Base-by-base conservation (phyloP, 164 flowering plant genomes). In the Vitis rotundifolia region DNA sequence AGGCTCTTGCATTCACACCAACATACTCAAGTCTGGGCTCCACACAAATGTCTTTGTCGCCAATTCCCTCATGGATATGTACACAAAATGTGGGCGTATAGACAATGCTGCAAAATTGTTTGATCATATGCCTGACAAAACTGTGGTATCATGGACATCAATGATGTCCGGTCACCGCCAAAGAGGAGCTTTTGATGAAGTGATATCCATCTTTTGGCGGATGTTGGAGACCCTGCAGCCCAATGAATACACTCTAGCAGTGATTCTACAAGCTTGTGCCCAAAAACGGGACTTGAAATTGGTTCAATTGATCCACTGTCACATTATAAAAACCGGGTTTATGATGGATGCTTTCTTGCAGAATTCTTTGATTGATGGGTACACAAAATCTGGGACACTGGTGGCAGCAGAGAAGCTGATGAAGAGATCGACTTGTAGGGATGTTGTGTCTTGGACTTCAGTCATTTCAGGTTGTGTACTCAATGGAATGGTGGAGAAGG, bases 371-470 rank as follows among this genome's bases (percentile, higher is more conserved):
- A 63, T 70, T 6, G 68, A 66, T 51, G 62, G 67, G 18, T 77
- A 73, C 31, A 58, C 66, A 8, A 77, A 70, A 63, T 77, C 59
- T 58, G 74, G 77, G 50, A 28, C 18, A 2, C 14, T 66, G 44
- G 28, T 18, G 2, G 50, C 66, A 62, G 77, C 77, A 0, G 69
- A 56, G 52, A 66, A 56, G 29, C 13, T 73, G 49, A 50, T 70
- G 4, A 63, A 60, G 10, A 51, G 60, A 26, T 53, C 52, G 61
- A 67, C 60, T 66, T 68, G 60, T 37, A 77, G 69, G 67, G 72
- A 72, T 64, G 81, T 75, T 49, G 73, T 75, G 11, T 75, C 81
- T 52, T 78, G 78, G 81, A 78, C 78, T 26, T 75, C 75, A 15
- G 48, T 75, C 15, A 78, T 78, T 48, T 68, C 73, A 1, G 75